Evolutionary conservation across 1,284 basidiomycete species (phyloP).

Genomic region (Sporisorium iseilematis-ciliati): DNA sequence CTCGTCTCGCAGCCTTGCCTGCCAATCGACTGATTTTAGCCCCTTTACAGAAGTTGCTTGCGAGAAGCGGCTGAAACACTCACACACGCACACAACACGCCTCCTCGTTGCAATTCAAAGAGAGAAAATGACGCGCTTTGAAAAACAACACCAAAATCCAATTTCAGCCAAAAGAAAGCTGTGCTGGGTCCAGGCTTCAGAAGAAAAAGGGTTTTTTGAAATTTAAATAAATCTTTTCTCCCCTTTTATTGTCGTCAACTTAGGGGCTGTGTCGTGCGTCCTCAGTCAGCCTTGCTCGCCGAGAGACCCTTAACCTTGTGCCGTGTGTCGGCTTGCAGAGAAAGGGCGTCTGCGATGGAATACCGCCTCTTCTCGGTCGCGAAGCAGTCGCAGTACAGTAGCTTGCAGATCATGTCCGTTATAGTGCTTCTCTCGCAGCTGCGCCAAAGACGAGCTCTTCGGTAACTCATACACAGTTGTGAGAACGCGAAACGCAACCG

Average conservation of each 20-base stretch:
- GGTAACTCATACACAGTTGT: no score
- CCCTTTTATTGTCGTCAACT: background rate
- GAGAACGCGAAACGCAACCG: no score
- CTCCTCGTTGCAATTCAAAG: background rate
- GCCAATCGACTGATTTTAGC: conserved; percentile 6
- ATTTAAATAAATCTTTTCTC: background rate
- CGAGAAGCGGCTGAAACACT: conserved; percentile 7
- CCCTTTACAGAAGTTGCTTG: background rate
- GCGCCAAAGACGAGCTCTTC: no score
- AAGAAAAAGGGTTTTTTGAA: no score
- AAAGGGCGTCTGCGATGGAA: no score
- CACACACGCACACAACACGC: background rate
- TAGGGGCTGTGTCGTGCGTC: conserved; percentile 13
- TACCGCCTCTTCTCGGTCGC: no score
- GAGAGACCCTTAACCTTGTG: background rate
- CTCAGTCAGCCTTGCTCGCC: background rate
- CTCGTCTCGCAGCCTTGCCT: no score
- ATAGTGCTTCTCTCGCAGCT: no score
- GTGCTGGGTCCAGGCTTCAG: background rate
- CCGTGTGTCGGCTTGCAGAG: background rate
- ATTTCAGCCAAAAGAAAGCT: background rate
- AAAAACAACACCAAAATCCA: background rate
- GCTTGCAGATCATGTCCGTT: no score
- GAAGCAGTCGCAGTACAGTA: no score
- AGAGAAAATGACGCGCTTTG: conserved; percentile 5